Percentiles rank a stretch among this genome's conserved stretches.
phyloP scores from a whole-genome alignment of 169 alveolate species.

The Plasmodium vivax region DNA sequence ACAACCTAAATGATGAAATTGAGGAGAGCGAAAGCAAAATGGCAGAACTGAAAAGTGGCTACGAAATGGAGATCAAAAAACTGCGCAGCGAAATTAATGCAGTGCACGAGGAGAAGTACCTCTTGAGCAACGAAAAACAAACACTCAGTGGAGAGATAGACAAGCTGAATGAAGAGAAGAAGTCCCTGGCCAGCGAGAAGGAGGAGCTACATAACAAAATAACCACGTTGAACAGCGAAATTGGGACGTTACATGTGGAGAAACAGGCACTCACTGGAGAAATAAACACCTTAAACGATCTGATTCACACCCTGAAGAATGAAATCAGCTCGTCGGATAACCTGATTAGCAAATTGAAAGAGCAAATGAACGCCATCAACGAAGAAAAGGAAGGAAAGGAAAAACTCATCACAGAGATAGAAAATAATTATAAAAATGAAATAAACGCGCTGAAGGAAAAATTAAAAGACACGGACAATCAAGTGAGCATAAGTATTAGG shows the following conservation, averaged over 20 bases:
- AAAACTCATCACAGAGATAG: constrained; percentile 1
- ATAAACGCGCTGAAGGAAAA: constrained; percentile 9
- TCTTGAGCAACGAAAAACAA: not conserved
- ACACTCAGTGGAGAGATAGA: not conserved
- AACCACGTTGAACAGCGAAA: constrained; percentile 12
- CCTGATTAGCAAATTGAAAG: constrained; percentile 5
- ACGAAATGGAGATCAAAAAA: constrained; percentile 13
- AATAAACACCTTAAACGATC: not conserved
- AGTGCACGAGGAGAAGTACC: not conserved
- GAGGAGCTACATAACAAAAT: not conserved
- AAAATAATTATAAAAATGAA: constrained; percentile 39
- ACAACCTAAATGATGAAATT: constrained; percentile 21
- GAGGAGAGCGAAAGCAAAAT: constrained; percentile 6
- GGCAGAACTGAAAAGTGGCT: not conserved
- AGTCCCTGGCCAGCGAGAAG: not conserved
- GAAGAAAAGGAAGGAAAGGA: constrained; percentile 19
- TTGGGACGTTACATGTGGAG: not conserved
- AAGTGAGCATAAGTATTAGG: not conserved
- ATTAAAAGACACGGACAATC: constrained; percentile 8
- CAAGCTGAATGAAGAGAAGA: constrained; percentile 14
- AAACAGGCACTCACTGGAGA: constrained; percentile 7
- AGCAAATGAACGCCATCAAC: not conserved
- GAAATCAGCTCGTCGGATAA: constrained; percentile 8
- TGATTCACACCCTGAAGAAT: constrained; percentile 8
- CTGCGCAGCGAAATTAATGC: not conserved